A percentile compares a stretch with the other conserved stretches of the same genome.
Conservation (phyloP, 208 protist species). For the Acanthamoeba quina region DNA sequence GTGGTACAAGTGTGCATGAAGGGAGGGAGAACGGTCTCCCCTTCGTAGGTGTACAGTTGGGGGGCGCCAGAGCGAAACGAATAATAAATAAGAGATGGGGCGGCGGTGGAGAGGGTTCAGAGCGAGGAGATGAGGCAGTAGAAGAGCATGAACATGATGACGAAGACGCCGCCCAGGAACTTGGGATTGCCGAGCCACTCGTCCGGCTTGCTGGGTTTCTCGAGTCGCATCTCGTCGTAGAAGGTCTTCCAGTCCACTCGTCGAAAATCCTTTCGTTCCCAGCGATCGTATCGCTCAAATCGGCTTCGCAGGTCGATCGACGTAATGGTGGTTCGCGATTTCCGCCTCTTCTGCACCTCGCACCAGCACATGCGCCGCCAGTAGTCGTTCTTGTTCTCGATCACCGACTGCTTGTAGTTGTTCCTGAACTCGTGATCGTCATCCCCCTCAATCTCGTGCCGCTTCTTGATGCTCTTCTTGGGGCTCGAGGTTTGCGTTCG, state of each 20-base stretch:
- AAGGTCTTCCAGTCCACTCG: conserved; percentile 10
- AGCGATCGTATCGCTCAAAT: conserved; percentile 32
- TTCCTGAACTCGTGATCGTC: not conserved
- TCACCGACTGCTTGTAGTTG: not conserved
- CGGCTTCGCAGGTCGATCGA: not conserved
- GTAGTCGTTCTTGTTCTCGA: conserved; percentile 43
- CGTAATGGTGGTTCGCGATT: not conserved
- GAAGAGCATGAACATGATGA: conserved; percentile 27
- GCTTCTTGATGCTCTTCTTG: conserved; percentile 4
- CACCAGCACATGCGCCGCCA: conserved; percentile 36
- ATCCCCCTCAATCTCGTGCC: not conserved
- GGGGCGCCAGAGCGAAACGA: not conserved
- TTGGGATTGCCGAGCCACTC: conserved; percentile 20
- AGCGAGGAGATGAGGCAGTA: not conserved
- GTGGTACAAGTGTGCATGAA: no score
- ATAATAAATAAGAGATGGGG: not conserved
- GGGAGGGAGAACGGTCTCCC: no score
- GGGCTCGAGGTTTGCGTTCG: conserved; percentile 12
- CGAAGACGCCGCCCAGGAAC: conserved; percentile 6
- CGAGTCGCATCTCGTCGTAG: conserved; percentile 38
- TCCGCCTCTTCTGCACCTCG: conserved; percentile 17
- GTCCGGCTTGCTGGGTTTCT: conserved; percentile 7
- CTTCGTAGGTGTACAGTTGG: not conserved
- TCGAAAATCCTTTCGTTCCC: conserved; percentile 33
- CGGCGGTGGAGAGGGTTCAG: not conserved